Conservation (phyloP, 2,329 filamentous ascomycete genomes). For the Albophoma yamanashiensis region DNA sequence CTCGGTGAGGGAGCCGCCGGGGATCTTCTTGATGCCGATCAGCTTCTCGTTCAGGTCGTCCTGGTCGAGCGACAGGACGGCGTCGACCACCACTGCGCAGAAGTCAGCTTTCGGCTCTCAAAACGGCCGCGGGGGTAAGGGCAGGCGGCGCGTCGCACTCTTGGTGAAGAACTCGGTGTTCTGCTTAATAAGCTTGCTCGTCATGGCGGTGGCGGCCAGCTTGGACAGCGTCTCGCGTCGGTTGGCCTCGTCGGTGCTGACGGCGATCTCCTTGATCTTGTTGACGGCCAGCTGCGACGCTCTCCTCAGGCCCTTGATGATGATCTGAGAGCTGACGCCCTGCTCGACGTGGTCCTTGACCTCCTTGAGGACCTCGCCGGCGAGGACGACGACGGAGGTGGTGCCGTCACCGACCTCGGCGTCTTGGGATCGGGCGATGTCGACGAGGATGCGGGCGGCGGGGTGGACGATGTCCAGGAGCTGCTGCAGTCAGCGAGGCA, state of each 20-base stretch:
- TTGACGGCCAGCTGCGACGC: conserved; percentile 88
- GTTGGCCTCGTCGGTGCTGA: conserved; percentile 72
- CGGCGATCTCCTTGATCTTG: conserved; percentile 96
- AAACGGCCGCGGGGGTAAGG: background rate
- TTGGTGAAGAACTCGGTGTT: conserved; percentile 97
- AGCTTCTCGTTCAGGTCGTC: conserved; percentile 96
- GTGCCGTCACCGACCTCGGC: conserved; percentile 98
- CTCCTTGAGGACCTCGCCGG: conserved; percentile 97
- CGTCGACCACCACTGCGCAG: conserved; percentile 82
- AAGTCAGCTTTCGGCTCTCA: background rate
- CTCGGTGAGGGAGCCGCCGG: conserved; percentile 89
- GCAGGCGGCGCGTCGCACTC: conserved; percentile 44
- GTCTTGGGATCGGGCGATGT: conserved; percentile 97
- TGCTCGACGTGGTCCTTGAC: conserved; percentile 93
- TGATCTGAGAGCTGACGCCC: conserved; percentile 92
- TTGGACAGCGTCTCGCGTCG: conserved; percentile 81
- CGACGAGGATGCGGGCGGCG: conserved; percentile 90
- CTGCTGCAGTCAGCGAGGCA: conserved; percentile 29
- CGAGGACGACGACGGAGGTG: conserved; percentile 91
- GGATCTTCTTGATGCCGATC: conserved; percentile 97
- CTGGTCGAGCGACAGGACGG: conserved; percentile 89
- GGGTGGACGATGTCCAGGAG: conserved; percentile 98
- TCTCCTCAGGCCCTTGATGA: conserved; percentile 90
- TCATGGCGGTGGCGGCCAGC: conserved; percentile 94
- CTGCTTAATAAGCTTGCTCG: conserved; percentile 96